Conservation (phyloP, 768 basidiomycete species). For the Serpula lacrymans region DNA sequence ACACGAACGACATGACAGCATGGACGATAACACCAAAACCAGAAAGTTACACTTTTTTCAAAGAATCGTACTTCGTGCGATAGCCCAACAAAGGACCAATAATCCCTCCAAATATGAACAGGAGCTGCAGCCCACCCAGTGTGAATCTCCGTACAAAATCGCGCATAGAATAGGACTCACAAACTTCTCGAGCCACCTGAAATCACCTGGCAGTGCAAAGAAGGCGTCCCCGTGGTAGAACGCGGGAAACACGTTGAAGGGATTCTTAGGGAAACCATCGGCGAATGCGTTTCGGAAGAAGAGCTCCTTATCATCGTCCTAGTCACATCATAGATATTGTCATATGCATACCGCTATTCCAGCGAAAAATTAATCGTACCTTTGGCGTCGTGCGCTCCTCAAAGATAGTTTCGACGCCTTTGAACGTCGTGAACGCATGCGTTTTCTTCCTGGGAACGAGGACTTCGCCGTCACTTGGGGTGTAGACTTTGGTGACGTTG, state of each 20-base stretch:
- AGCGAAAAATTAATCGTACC: too few species aligned
- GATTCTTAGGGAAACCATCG: conserved; percentile 12
- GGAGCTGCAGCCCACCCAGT: background rate
- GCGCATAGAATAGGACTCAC: conserved; percentile 14
- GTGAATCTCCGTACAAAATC: background rate
- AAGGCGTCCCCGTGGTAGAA: conserved; percentile 26
- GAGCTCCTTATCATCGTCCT: conserved; percentile 30
- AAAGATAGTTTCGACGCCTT: conserved; percentile 7
- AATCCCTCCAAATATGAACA: background rate
- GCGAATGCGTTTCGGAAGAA: conserved; percentile 30
- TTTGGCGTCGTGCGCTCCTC: too few species aligned
- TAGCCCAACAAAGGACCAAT: background rate
- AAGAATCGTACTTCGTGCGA: background rate
- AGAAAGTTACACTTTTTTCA: background rate
- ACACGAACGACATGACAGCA: too few species aligned
- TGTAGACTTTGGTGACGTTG: conserved; percentile 15
- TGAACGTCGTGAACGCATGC: conserved; percentile 15
- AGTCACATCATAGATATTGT: too few species aligned
- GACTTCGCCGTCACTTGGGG: conserved; percentile 30
- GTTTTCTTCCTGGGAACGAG: conserved; percentile 24
- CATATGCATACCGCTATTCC: too few species aligned
- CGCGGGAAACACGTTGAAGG: conserved; percentile 19
- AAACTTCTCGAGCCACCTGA: conserved; percentile 25
- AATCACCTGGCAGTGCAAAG: conserved; percentile 22
- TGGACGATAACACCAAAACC: too few species aligned